These are phyloP conservation scores for Turritis glabra DNA, from an alignment of 345 rosid species.

Conservation along the genomic window DNA sequence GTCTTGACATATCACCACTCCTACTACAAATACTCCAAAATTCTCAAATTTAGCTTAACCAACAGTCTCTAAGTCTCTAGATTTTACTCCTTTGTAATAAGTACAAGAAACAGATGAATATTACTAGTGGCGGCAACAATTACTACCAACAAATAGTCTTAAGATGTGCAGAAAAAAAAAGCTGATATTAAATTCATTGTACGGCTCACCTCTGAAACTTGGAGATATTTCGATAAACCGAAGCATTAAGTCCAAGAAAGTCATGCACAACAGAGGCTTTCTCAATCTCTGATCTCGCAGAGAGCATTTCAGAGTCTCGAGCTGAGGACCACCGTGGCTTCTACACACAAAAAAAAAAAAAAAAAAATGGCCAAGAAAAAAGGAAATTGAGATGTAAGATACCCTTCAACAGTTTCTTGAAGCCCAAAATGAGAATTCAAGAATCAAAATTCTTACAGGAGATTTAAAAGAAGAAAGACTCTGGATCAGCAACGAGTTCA, in stretches of 20 bases:
- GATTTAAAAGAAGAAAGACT: conserved; percentile 45
- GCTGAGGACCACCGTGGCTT: conserved; percentile 55
- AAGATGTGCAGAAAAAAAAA: not conserved
- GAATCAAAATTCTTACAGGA: conserved; percentile 46
- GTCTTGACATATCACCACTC: conserved; percentile 9
- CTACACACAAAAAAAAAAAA: too few species aligned
- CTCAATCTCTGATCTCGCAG: conserved; percentile 57
- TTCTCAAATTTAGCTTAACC: conserved; percentile 10
- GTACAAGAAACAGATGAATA: too few species aligned
- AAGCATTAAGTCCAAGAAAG: conserved; percentile 46
- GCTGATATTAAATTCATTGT: not conserved
- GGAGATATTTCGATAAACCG: conserved; percentile 67
- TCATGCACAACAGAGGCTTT: conserved; percentile 48
- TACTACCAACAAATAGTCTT: not conserved
- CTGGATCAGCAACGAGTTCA: conserved; percentile 54
- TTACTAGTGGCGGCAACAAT: not conserved
- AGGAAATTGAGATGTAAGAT: not conserved
- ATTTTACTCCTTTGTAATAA: not conserved
- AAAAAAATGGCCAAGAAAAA: conserved; percentile 15
- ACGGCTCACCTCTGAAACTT: conserved; percentile 56
- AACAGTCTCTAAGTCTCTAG: not conserved
- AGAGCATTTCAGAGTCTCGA: conserved; percentile 60
- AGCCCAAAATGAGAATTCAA: conserved; percentile 14
- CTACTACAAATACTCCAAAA: conserved; percentile 12
- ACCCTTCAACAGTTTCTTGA: not conserved